Evolutionary conservation across 176 grass and related monocot genomes (phyloP).

Genomic region (Elaeis guineensis): DNA sequence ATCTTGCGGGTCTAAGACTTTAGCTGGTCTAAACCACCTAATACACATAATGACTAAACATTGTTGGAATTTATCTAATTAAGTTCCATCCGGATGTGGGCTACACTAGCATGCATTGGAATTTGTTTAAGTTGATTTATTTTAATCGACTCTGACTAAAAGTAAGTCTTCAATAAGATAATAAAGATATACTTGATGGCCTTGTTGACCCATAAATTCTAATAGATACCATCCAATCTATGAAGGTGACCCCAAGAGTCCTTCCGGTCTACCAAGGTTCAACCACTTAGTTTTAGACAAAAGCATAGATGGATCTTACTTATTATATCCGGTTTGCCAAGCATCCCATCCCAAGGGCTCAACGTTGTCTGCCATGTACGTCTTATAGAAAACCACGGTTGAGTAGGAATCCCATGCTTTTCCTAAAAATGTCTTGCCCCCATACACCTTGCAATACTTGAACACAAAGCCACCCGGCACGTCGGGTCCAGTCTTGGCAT

Average conservation of each 20-base stretch:
- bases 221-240: too few relatives aligned
- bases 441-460: slow-evolving; percentile 19
- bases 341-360: slow-evolving; percentile 43
- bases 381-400: slow-evolving; percentile 48
- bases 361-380: slow-evolving; percentile 25
- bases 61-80: too few relatives aligned
- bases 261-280: background rate
- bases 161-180: too few relatives aligned
- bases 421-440: slow-evolving; percentile 34
- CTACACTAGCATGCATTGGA: too few relatives aligned
- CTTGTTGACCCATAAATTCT: too few relatives aligned
- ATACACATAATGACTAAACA: too few relatives aligned
- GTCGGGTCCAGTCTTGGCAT: background rate
- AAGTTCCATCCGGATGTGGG: too few relatives aligned
- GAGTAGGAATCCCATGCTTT: slow-evolving; percentile 50
- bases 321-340: slow-evolving; percentile 10
- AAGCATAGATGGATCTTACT: slow-evolving; percentile 17
- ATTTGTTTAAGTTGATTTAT: too few relatives aligned
- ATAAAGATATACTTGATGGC: too few relatives aligned
- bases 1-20: too few relatives aligned
- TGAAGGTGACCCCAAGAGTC: background rate
- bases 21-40: too few relatives aligned
- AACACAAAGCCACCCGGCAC: slow-evolving; percentile 38
- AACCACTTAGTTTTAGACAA: background rate
- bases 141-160: too few relatives aligned